phyloP scores from a whole-genome alignment of 2,329 filamentous ascomycete genomes.

The Arthroderma uncinatum region DNA sequence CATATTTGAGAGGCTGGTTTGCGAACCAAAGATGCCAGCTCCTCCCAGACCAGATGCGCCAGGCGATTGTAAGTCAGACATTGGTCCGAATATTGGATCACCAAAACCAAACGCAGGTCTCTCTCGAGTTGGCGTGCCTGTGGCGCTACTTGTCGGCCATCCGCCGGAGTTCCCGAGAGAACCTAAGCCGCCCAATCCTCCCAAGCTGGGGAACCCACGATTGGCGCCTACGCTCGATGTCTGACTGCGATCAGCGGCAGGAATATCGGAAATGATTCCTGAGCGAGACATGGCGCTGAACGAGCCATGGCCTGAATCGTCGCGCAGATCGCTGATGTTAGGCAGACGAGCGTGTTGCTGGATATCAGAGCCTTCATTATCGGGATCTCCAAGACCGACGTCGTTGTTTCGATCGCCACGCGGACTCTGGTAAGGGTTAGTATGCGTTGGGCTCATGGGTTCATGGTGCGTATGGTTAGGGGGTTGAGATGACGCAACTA shows the following conservation, averaged over 20 bases:
- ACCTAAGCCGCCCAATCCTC: constrained; percentile 41
- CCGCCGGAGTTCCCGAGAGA: constrained; percentile 41
- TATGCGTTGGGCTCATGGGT: constrained; percentile 81
- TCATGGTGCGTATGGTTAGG: constrained; percentile 47
- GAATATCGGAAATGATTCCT: constrained; percentile 43
- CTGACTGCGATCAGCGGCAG: constrained; percentile 77
- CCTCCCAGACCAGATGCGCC: constrained; percentile 31
- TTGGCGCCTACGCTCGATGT: constrained; percentile 67
- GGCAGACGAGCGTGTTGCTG: constrained; percentile 38
- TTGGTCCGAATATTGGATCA: constrained; percentile 58
- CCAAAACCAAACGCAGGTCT: constrained; percentile 45
- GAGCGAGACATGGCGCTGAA: constrained; percentile 49
- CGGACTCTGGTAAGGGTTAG: constrained; percentile 91
- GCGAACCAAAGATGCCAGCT: constrained; percentile 53
- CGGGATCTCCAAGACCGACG: constrained; percentile 42
- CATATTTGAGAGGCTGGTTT: constrained; percentile 42
- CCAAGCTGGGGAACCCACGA: constrained; percentile 57
- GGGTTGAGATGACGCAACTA: constrained; percentile 45
- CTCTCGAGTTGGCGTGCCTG: constrained; percentile 61
- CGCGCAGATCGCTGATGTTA: constrained; percentile 43
- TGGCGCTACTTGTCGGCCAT: constrained; percentile 51
- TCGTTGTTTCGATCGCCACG: constrained; percentile 54
- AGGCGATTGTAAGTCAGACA: constrained; percentile 58
- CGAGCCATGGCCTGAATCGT: constrained; percentile 37
- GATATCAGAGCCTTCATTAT: constrained; percentile 45